A percentile compares a stretch with the other conserved stretches of the same genome.
Conservation (phyloP, 257 asterid species). For the Osmanthus fragrans region DNA sequence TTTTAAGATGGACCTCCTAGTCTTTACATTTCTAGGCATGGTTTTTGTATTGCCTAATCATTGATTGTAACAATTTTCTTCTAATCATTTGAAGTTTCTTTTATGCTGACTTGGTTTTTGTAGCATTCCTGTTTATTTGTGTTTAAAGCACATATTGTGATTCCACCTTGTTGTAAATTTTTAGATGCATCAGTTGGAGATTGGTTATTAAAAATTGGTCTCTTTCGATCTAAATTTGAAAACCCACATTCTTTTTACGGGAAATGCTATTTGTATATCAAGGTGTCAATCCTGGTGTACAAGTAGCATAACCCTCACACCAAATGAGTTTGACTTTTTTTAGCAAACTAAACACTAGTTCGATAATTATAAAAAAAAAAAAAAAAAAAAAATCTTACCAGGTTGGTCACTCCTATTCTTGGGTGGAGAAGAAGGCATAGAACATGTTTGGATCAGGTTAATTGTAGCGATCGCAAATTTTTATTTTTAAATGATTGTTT, state of each 20-base stretch:
- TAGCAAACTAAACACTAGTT: no score
- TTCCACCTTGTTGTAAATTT: not conserved
- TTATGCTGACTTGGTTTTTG: slow-evolving; percentile 24
- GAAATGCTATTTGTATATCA: no score
- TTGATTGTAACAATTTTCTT: slow-evolving; percentile 58
- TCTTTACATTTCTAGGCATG: slow-evolving; percentile 79
- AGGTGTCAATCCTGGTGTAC: no score
- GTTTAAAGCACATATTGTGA: not conserved
- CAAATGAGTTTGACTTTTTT: not conserved
- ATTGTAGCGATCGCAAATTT: no score
- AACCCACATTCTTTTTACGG: not conserved
- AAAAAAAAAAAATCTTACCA: not conserved
- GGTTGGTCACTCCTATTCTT: not conserved
- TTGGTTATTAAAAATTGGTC: not conserved
- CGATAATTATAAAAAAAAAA: no score
- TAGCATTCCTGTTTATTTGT: not conserved
- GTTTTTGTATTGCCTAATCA: slow-evolving; percentile 70
- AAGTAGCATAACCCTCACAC: no score
- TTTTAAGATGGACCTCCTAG: no score
- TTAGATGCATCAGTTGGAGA: not conserved
- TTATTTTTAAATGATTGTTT: no score
- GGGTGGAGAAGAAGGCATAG: no score
- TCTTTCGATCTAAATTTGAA: no score
- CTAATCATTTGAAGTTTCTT: slow-evolving; percentile 46
- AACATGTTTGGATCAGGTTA: no score